Conservation (phyloP, 179 eudicot genomes). For the Drosera spatulata region DNA sequence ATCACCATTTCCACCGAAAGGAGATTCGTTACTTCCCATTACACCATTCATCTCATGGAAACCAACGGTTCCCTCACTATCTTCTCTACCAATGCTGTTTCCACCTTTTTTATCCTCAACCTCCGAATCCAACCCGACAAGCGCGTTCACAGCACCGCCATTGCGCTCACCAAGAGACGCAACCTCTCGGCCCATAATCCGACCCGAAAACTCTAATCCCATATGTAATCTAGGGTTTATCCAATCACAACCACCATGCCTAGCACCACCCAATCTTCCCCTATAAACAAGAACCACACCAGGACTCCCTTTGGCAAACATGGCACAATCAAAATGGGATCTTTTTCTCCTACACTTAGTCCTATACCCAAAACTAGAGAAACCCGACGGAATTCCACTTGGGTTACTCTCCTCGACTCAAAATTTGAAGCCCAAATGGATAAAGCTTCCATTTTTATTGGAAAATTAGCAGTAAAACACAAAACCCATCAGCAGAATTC, state of each 20-base stretch:
- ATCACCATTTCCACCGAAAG: conserved; percentile 2
- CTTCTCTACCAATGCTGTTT: conserved; percentile 15
- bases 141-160: conserved; percentile 9
- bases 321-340: conserved; percentile 2
- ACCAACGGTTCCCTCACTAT: conserved; percentile 17
- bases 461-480: no score
- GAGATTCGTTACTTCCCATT: background rate
- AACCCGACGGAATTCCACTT: conserved; percentile 11
- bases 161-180: conserved; percentile 9
- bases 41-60: background rate
- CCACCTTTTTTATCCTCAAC: conserved; percentile 35
- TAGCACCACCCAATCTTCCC: conserved; percentile 10
- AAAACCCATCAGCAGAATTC: no score
- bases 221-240: conserved; percentile 8
- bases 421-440: conserved; percentile 19
- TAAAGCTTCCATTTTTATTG: conserved; percentile 23
- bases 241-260: conserved; percentile 8
- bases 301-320: conserved; percentile 2
- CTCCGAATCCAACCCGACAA: conserved; percentile 32
- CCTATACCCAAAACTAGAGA: conserved; percentile 13
- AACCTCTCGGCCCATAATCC: conserved; percentile 7
- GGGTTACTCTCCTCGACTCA: conserved; percentile 17
- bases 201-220: conserved; percentile 12
- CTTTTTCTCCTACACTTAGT: conserved; percentile 12
- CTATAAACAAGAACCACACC: conserved; percentile 9